Evolutionary conservation across 2,329 filamentous ascomycete genomes (phyloP).

Genomic region (Ophiosphaerella korrae): DNA sequence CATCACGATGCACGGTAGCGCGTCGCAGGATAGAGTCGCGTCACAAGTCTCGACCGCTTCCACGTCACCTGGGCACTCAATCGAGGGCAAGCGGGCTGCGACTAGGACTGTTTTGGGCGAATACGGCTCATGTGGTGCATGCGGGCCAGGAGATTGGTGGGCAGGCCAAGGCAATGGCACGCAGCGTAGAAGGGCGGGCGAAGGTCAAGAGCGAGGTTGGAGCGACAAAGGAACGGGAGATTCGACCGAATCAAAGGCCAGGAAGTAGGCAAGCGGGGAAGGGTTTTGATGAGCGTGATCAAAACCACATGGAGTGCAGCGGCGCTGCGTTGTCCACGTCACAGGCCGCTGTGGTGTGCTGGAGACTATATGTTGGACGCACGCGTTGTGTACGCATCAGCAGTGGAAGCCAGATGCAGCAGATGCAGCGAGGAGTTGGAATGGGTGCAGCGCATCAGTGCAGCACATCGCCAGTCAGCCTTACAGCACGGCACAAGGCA

Average conservation of each 20-base stretch:
- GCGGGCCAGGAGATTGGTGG: conserved; percentile 13
- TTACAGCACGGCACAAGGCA: conserved; percentile 8
- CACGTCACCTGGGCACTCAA: conserved; percentile 19
- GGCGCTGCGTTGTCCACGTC: conserved; percentile 1
- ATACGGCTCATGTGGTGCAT: conserved; percentile 21
- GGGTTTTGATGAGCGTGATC: not conserved
- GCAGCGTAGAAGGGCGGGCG: too few relatives aligned
- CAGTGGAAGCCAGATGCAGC: not conserved
- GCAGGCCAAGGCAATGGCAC: too few relatives aligned
- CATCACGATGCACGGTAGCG: conserved; percentile 15
- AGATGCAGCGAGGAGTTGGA: too few relatives aligned
- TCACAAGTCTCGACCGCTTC: conserved; percentile 23
- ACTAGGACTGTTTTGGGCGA: conserved; percentile 15
- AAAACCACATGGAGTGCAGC: not conserved
- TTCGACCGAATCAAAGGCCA: not conserved
- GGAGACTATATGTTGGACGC: not conserved
- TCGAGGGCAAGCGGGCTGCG: conserved; percentile 15
- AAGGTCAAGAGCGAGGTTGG: too few relatives aligned
- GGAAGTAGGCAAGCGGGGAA: conserved; percentile 5
- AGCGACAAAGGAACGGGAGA: too few relatives aligned
- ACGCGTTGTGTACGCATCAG: conserved; percentile 4
- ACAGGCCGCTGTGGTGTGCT: not conserved
- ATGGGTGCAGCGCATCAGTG: conserved; percentile 1
- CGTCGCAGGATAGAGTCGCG: conserved; percentile 1
- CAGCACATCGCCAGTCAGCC: conserved; percentile 19